Base-by-base conservation (phyloP, 768 basidiomycete species). In the Tulasnella sp. region DNA sequence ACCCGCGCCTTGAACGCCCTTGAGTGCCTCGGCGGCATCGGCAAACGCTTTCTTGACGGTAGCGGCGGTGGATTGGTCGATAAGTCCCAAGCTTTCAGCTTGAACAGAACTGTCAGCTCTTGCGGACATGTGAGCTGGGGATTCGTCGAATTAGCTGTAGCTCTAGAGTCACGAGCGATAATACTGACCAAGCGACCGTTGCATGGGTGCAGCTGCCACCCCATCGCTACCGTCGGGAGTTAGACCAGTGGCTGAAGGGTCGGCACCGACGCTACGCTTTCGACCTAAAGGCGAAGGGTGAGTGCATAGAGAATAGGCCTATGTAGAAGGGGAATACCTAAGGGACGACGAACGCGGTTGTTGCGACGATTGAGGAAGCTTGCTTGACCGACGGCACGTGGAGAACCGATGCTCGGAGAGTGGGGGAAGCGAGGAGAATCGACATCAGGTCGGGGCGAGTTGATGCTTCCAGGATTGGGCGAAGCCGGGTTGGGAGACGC, bases 401-500 rank as follows among this genome's bases (percentile, higher is more conserved):
- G 32, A 18, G 46, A 32, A 44, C 35, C 51, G 26, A 76, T 5
- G 18, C 39, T 26, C 9, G 75, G 61, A 16, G 75, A 69, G 55
- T 61, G 32, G 48, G 32, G 20, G 23, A 76, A 40, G 23, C 44
- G 39, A 37, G 55, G 75, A 61, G 75, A 69, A 26, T 57, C 51
- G 57, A 61, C 11, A 51, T 48, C 75, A 3, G 55, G 39, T 9
- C 75, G 55, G 37, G 75, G 75, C 18, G 75, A 76, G 75, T 76
- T 55, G 32, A 76, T 61, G 55, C 23, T 40, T 55, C 35, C n/a
- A 26, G 75, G 75, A 37, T 76, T 76, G 26, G 75, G 75, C 39
- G 75, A 76, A 51, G 29, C 9, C 5, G 75, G 75, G 40, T 76
- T 76, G 18, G 75, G 75, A 37, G 75, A 76, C 37, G 75, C 26